Evolutionary conservation across 169 alveolate genomes (phyloP), one percentile per base, ranked within the genome.

Genomic region (Eimeria praecox): DNA sequence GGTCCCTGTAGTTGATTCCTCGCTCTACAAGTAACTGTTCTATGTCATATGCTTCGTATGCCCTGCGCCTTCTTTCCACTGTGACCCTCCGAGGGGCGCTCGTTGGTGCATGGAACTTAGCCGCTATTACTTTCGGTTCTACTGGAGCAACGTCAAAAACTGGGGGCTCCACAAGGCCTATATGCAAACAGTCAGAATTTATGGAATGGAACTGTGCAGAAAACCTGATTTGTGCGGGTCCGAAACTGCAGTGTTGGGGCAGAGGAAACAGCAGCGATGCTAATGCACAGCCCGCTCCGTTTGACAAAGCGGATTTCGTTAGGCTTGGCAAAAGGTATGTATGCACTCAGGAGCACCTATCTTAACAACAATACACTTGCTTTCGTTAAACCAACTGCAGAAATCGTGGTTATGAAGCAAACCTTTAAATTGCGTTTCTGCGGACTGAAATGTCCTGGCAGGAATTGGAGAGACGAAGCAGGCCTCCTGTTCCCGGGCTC

Each of bases 41-140:
- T n/a, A 98, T 98, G 80, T 97, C 96, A 49, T 97, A 96, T 20
- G 99, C 97, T 22, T 98, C 99, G 92, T 97, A 94, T 30, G 77
- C 92, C 40, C 94, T 56, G 46, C 89, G 69, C 46, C 87, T 38
- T 77, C 99, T 97, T 88, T 98, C 99, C 38, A 98, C 98, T 82
- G 98, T 98, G 38, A 98, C 99, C 95, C 98, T 97, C 78, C 99
- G 96, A 30, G 99, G 99, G 12, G 99, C 98, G 85, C 98, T 96
- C 12, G 98, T 99, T 52, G 98, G 98, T 40, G 97, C 97, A 4
- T 99, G 99, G 83, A 96, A 98, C 95, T 95, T 98, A 33, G 99
- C 99, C 95, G 98, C 99, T 95, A 98, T 89, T 30, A 98, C 99
- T 94, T 98, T 98, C 0, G 99, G 99, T 64, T 94, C 92, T 2